Evolutionary conservation across 1,284 basidiomycete species (phyloP), one percentile per base, ranked within the genome.

Genomic region (Macrocystidia cucumis): DNA sequence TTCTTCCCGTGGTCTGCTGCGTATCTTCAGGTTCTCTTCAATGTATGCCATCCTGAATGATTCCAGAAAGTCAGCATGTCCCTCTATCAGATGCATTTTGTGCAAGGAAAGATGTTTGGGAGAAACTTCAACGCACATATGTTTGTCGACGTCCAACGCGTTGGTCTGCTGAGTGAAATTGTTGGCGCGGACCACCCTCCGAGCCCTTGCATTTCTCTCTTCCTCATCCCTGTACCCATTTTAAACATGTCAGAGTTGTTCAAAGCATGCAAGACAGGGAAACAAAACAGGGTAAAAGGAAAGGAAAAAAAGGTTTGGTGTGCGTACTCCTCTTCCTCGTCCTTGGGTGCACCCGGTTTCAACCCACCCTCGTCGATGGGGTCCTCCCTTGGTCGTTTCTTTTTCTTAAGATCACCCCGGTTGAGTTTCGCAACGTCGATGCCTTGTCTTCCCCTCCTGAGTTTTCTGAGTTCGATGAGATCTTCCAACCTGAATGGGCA

Each of bases 161-260:
- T 96, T 96, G 1, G 93, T 98, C 60, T 98, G 93, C 44, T 91
- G 86, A 0, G 95, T 98, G 55, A 98, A 97, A 62, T 97, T 96
- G 61, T 89, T 93, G 16, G 76, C 70, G 32, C 90, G 72, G 3
- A 97, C 78, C 4, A 80, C 78, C 38, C 82, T 69, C 36, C 88
- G 67, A 18, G 84, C 77, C 43, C 77, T 79, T 3, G 79, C 74
- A 34, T 78, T 75, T 30, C 75, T 69, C 35, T 78, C 78, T 34
- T 60, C 82, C 34, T 74, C 69, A 23, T 79, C 73, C 1, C 74
- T 80, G 40, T 39, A 45, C n/a, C n/a, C n/a, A n/a, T n/a, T n/a
- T n/a, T n/a, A n/a, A n/a, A n/a, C n/a, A n/a, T n/a, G n/a, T n/a
- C n/a, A n/a, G n/a, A n/a, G n/a, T n/a, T n/a, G n/a, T n/a, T n/a